Base-by-base conservation (phyloP, 1,284 basidiomycete genomes). In the Papiliotrema terrestris region DNA sequence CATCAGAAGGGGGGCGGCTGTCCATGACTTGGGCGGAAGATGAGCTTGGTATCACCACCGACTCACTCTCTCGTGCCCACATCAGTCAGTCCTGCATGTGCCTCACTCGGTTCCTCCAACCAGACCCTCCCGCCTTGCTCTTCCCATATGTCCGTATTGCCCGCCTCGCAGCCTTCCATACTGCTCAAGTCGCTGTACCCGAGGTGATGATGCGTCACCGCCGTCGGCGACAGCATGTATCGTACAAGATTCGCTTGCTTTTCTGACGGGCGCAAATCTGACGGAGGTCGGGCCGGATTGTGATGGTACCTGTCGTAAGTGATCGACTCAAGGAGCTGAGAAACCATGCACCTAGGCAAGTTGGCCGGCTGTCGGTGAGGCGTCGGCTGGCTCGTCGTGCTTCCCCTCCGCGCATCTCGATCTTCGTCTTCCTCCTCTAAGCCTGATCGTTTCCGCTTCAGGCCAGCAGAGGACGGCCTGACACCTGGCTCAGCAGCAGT, bases 181-280 rank as follows among this genome's bases (percentile, higher is more conserved):
- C 66, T 64, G 19, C 63, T 54, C 17, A 67, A 29, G 49, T 77
- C 77, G 43, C 61, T 69, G 55, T 74, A 77, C 17, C 68, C 69
- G 37, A 62, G 68, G 23, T 68, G 61, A 26, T 62, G 47, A 37
- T 68, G 64, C 0, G 53, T 57, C 3, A 77, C 67, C 6, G 69
- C 62, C 8, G 60, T 54, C 0, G 76, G 71, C 0, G 68, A 65
- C 54, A 77, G 72, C 23, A 78, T 62, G 54, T 73, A 78, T 11
- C 65, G 59, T 15, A 77, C 51, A 4, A 77, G 60, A 23, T 67
- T 60, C 13, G 59, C 52, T 38, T 74, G 73, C 13, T 60, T 59
- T 9, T 44, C 45, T 38, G 56, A 52, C 13, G 55, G 32, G 25
- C 50, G 41, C 13, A 44, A 19, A 29, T 37, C 14, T 36, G 29